Evolutionary conservation across 768 basidiomycete genomes (phyloP).

Genomic region (Russula dissimulans): DNA sequence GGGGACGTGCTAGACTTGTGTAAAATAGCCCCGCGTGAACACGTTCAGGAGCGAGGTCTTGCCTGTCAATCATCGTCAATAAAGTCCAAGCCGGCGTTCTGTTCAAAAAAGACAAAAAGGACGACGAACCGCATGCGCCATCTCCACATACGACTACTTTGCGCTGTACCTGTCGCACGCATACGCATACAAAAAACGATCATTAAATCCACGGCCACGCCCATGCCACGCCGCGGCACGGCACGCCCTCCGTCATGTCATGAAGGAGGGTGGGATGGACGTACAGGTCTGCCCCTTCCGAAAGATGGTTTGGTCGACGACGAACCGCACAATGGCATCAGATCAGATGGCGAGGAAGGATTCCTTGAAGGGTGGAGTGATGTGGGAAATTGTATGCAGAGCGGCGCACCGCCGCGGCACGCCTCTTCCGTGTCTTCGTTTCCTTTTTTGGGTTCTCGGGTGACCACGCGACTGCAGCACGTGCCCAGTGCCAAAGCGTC

Average conservation of each 20-base stretch:
- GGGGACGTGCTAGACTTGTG: conserved; percentile 77
- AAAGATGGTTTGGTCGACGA: conserved; percentile 9
- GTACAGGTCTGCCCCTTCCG: conserved; percentile 12
- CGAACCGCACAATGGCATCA: conserved; percentile 9
- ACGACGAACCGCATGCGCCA: conserved; percentile 75
- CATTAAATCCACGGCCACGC: no score
- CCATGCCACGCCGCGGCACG: no score
- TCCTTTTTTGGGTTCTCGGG: neutral
- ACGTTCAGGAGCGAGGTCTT: conserved; percentile 85
- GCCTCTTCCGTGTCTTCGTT: neutral
- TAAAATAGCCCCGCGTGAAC: conserved; percentile 87
- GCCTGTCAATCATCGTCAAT: conserved; percentile 31
- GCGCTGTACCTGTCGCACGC: conserved; percentile 34
- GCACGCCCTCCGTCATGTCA: no score
- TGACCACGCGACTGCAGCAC: neutral
- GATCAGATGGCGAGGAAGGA: neutral
- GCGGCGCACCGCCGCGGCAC: neutral
- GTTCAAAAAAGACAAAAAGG: no score
- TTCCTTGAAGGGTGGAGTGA: neutral
- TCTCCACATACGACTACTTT: conserved; percentile 92
- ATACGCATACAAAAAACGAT: neutral
- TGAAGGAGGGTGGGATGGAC: neutral
- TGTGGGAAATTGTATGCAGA: conserved; percentile 7
- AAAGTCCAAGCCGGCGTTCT: no score
- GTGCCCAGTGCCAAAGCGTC: no score